A percentile compares a stretch with the other conserved stretches of the same genome.
phyloP scores from a whole-genome alignment of 2,329 filamentous ascomycete genomes.

The Clonostachys byssicola region DNA sequence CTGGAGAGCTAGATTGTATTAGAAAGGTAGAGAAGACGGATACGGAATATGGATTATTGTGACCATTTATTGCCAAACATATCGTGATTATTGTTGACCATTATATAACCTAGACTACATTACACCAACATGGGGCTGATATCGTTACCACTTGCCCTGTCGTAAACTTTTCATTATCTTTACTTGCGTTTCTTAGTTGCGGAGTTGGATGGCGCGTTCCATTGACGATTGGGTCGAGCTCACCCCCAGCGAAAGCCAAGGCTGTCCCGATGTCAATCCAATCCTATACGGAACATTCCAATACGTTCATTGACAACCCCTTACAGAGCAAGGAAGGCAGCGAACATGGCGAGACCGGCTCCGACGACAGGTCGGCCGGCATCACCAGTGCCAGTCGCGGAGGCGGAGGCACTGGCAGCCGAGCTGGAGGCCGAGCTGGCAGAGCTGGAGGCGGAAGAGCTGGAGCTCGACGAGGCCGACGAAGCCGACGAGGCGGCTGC shows the following conservation, averaged over 20 bases:
- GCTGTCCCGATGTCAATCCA: background rate
- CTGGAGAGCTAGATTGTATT: background rate
- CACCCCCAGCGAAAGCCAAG: background rate
- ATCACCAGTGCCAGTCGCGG: background rate
- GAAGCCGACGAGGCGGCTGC: background rate
- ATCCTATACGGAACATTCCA: background rate
- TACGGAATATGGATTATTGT: no score
- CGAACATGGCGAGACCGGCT: conserved; percentile 10
- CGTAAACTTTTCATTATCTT: conserved; percentile 1
- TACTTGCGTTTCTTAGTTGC: background rate
- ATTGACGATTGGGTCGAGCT: background rate
- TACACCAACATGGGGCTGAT: background rate
- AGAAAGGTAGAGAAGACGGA: background rate
- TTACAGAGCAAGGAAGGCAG: conserved; percentile 4
- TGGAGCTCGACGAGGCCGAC: background rate
- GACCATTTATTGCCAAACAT: no score
- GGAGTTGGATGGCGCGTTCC: background rate
- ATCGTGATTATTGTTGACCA: no score
- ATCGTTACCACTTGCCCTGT: conserved; percentile 10
- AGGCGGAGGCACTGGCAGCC: background rate
- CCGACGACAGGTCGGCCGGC: conserved; percentile 2
- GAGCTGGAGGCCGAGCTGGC: background rate
- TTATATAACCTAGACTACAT: background rate
- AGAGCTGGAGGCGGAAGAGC: background rate
- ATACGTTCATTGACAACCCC: background rate